phyloP scores from a whole-genome alignment of 805 yeast species.

The Nakazawaea anatomiae region DNA sequence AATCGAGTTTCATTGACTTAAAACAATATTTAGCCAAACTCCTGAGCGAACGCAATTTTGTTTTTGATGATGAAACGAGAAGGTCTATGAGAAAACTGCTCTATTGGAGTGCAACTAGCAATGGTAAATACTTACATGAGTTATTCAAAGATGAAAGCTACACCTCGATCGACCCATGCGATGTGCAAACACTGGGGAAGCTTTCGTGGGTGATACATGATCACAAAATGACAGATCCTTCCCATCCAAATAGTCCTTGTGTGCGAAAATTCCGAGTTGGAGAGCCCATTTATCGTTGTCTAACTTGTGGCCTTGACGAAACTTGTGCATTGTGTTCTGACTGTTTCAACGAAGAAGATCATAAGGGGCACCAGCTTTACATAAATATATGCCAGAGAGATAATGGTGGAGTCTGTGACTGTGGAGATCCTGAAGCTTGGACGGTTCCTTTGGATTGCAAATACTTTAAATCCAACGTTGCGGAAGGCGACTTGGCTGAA shows the following conservation, averaged over 20 bases:
- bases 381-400: conserved; percentile 58
- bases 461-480: conserved; percentile 25
- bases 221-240: conserved; percentile 16
- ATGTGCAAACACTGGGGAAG: conserved; percentile 3
- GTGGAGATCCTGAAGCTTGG: conserved; percentile 91
- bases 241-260: conserved; percentile 66
- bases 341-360: conserved; percentile 68
- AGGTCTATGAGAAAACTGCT: conserved; percentile 35
- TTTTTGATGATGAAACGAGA: conserved; percentile 23
- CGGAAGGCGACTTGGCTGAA: conserved; percentile 30
- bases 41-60: conserved; percentile 29
- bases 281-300: conserved; percentile 75
- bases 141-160: conserved; percentile 22
- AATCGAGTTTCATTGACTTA: conserved; percentile 19
- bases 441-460: conserved; percentile 45
- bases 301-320: conserved; percentile 73
- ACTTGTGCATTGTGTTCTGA: conserved; percentile 77
- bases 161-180: neutral
- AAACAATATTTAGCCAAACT: conserved; percentile 30
- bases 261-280: conserved; percentile 68
- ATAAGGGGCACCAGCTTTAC: conserved; percentile 66
- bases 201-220: conserved; percentile 5
- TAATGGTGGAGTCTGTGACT: conserved; percentile 78
- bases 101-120: conserved; percentile 34
- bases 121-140: conserved; percentile 31